Conservation (phyloP, 495 filamentous ascomycete species). For the Neohortaea acidophila region DNA sequence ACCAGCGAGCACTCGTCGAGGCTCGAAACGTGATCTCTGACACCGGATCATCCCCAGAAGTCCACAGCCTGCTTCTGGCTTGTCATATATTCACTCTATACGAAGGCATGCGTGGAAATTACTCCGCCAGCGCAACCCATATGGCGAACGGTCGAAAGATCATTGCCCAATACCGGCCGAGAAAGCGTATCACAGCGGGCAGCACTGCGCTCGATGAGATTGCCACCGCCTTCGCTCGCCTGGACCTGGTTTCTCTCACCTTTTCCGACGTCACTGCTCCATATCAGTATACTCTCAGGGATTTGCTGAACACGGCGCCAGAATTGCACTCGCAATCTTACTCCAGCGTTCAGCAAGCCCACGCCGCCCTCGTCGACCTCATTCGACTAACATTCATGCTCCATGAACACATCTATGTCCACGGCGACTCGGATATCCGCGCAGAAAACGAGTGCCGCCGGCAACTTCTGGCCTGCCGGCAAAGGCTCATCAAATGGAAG, state of each 20-base stretch:
- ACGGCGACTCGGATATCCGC: background rate
- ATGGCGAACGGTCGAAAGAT: slow-evolving; percentile 6
- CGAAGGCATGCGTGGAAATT: slow-evolving; percentile 10
- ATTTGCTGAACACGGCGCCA: background rate
- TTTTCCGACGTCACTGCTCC: slow-evolving; percentile 2
- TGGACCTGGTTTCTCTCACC: slow-evolving; percentile 6
- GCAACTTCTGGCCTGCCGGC: too few species aligned
- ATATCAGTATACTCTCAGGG: background rate
- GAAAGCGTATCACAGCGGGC: background rate
- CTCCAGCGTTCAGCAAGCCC: slow-evolving; percentile 4
- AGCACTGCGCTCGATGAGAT: slow-evolving; percentile 7
- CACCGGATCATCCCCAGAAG: background rate
- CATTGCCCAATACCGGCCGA: background rate
- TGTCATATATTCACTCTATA: slow-evolving; percentile 9
- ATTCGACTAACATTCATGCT: background rate
- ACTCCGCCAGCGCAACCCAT: slow-evolving; percentile 1
- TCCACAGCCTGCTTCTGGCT: slow-evolving; percentile 7
- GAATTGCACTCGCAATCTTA: background rate
- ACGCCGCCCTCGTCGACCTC: slow-evolving; percentile 2
- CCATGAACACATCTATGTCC: background rate
- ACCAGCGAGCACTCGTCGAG: slow-evolving; percentile 3
- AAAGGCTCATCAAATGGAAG: too few species aligned
- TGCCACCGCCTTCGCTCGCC: background rate
- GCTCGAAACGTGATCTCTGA: background rate
- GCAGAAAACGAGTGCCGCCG: background rate